These are phyloP conservation scores for Alternaria atra DNA, from an alignment of 2,329 filamentous ascomycete genomes.

Conservation along the genomic window DNA sequence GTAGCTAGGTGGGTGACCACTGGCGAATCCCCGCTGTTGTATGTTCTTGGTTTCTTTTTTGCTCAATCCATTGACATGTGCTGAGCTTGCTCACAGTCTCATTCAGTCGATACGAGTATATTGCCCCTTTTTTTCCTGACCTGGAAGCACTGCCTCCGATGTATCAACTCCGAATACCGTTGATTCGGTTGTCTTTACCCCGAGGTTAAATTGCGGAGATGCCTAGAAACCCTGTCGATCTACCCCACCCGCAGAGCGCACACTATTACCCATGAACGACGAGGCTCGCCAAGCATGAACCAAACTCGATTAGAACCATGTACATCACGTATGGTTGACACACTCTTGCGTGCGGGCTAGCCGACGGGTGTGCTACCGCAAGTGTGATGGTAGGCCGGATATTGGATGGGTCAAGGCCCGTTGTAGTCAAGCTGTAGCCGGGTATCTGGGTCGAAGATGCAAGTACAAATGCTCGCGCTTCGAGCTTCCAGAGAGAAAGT, in stretches of 20 bases:
- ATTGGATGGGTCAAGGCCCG: conserved; percentile 9
- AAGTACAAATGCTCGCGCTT: conserved; percentile 20
- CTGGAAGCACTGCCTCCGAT: neutral
- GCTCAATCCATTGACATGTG: neutral
- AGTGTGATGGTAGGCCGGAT: conserved; percentile 24
- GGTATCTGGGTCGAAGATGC: conserved; percentile 6
- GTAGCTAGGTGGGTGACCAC: neutral
- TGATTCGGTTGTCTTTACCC: neutral
- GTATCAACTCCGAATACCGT: neutral
- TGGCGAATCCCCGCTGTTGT: neutral
- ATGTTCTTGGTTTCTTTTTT: neutral
- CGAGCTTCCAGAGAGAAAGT: neutral
- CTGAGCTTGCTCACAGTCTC: neutral
- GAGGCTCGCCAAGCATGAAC: neutral
- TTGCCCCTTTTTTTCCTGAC: neutral
- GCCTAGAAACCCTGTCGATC: neutral
- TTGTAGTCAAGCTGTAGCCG: conserved; percentile 12
- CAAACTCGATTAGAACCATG: neutral
- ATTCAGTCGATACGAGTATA: neutral
- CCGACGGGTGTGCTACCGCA: conserved; percentile 20
- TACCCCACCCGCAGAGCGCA: neutral
- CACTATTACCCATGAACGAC: neutral
- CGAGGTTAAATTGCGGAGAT: neutral
- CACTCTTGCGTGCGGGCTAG: conserved; percentile 22
- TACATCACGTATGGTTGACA: conserved; percentile 18